phyloP scores from a whole-genome alignment of 2,329 filamentous ascomycete species.

The Amauroascus niger region DNA sequence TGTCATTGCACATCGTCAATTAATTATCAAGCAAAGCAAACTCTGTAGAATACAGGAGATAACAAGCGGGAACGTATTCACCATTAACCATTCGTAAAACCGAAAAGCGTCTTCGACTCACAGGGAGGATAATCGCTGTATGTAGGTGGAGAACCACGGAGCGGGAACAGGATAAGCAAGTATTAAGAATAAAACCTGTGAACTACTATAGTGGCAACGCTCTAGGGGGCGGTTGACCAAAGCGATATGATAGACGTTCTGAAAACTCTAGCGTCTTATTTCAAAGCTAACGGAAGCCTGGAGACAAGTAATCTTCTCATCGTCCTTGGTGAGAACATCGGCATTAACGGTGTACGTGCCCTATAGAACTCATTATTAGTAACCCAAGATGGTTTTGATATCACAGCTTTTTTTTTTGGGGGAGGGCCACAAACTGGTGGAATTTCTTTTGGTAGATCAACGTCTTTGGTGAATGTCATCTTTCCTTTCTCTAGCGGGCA shows the following conservation, averaged over 20 bases:
- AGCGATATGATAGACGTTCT: no score
- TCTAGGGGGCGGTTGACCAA: not conserved
- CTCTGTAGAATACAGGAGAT: not conserved
- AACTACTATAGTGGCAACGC: not conserved
- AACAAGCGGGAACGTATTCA: not conserved
- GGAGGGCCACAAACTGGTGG: conserved; percentile 61
- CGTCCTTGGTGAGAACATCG: conserved; percentile 67
- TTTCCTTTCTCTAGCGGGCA: conserved; percentile 80
- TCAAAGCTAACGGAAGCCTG: conserved; percentile 43
- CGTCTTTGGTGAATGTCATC: conserved; percentile 64
- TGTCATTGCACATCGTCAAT: not conserved
- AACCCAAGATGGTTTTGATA: no score
- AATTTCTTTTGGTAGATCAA: conserved; percentile 76
- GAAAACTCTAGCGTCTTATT: not conserved
- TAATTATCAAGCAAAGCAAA: not conserved
- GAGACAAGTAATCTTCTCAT: conserved; percentile 74
- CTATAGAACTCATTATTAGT: conserved; percentile 36
- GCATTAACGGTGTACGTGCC: conserved; percentile 84
- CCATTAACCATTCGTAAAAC: not conserved
- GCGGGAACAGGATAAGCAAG: no score
- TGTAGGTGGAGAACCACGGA: not conserved
- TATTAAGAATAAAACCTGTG: not conserved
- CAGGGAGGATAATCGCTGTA: not conserved
- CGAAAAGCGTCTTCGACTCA: not conserved
- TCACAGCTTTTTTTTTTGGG: no score